phyloP scores from a whole-genome alignment of 2,329 filamentous ascomycete species.

The Neopestalotiopsis sp. region DNA sequence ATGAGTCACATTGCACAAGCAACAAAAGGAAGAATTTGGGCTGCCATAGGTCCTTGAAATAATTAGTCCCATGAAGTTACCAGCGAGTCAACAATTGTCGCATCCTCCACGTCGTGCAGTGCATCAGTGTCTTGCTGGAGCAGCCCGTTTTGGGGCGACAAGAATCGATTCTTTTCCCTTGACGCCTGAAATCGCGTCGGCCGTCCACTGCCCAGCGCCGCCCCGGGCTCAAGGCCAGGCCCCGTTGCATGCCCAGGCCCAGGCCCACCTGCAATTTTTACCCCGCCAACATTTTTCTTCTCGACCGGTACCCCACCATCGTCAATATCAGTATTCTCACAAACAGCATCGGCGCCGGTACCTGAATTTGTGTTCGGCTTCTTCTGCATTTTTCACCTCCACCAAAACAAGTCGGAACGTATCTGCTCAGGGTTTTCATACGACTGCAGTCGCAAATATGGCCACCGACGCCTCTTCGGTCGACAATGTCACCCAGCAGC shows the following conservation, averaged over 20 bases:
- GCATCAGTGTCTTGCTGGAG: background rate
- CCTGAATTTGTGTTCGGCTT: background rate
- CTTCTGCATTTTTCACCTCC: background rate
- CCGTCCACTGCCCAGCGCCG: background rate
- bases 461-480: slow-evolving; percentile 25
- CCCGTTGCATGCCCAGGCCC: background rate
- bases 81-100: background rate
- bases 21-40: background rate
- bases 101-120: slow-evolving; percentile 8
- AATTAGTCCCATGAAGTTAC: background rate
- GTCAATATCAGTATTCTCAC: background rate
- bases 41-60: background rate
- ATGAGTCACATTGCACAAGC: slow-evolving; percentile 5
- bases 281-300: slow-evolving; percentile 21
- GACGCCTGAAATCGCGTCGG: background rate
- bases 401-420: background rate
- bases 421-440: background rate
- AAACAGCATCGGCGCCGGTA: background rate
- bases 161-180: background rate
- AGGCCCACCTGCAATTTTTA: slow-evolving; percentile 15
- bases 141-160: background rate
- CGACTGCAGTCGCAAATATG: slow-evolving; percentile 22
- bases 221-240: background rate
- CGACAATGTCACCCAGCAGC: slow-evolving; percentile 28
- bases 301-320: slow-evolving; percentile 20